Base-by-base conservation (phyloP, 495 filamentous ascomycete genomes). In the Parathielavia hyrcaniae region DNA sequence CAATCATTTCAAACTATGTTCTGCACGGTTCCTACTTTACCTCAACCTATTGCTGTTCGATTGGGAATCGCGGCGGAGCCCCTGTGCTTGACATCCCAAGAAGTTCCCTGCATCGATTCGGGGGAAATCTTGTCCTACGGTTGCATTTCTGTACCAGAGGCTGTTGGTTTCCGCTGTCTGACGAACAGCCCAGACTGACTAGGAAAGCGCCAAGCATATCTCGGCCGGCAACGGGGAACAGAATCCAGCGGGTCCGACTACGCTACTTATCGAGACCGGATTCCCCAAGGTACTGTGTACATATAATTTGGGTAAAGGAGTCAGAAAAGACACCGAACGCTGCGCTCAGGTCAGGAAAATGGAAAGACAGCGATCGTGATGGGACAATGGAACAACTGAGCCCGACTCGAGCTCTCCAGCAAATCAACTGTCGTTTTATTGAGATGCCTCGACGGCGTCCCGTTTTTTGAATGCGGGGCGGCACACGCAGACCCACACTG, bases 391-490 rank as follows among this genome's bases (percentile, higher is more conserved):
- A 44, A 30, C 26, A 30, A n/a, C n/a, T n/a, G n/a, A 30, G 26
- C 26, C 26, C 6, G 26, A 30, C 26, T 30, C 26, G 8, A 22
- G 14, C 39, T 34, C n/a, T 16, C 53, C 12, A 38, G 51, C 58
- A 45, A 60, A 60, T 60, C 5, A 30, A n/a, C 22, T 45, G 35
- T 11, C 35, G 34, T 32, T 55, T 62, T 53, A 53, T 52, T 46
- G 50, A 23, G 60, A 52, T 58, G 60, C 60, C 60, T 61, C 58
- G 60, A 55, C 50, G 58, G 58, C 43, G 38, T 26, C 26, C 43
- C n/a, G n/a, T n/a, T 41, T 52, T 23, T 22, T 3, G 22, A 56
- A 48, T 47, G 43, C 53, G 53, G 53, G 53, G 44, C n/a, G 50
- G 36, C 20, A 4, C 41, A 11, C 19, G 3, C 44, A 22, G 10